phyloP scores from a whole-genome alignment of 495 filamentous ascomycete species.

The Viridothelium virens region DNA sequence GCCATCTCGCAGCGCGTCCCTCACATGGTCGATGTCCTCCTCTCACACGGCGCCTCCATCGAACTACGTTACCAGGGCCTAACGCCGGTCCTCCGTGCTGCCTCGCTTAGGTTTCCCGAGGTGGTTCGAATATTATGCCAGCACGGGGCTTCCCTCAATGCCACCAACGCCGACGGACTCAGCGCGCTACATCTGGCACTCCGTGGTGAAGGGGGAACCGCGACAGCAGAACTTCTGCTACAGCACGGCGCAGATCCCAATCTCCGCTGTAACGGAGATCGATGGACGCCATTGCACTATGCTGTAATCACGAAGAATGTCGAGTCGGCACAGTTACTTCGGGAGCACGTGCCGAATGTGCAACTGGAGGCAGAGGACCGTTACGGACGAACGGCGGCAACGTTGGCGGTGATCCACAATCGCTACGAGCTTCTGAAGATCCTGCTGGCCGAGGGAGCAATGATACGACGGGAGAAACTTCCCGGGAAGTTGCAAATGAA shows the following conservation, averaged over 20 bases:
- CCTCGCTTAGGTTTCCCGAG: slow-evolving; percentile 14
- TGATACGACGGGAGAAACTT: background rate
- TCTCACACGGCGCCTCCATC: background rate
- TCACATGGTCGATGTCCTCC: background rate
- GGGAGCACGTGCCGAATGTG: slow-evolving; percentile 15
- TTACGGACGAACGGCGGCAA: slow-evolving; percentile 18
- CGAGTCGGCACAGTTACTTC: slow-evolving; percentile 13
- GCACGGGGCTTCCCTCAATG: slow-evolving; percentile 15
- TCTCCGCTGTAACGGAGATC: slow-evolving; percentile 13
- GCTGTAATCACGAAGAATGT: slow-evolving; percentile 12
- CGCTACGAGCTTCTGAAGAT: slow-evolving; percentile 18
- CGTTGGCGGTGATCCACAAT: slow-evolving; percentile 22
- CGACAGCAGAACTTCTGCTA: slow-evolving; percentile 19
- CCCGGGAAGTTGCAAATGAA: background rate
- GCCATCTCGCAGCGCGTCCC: background rate
- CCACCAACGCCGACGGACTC: slow-evolving; percentile 21
- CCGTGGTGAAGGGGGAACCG: slow-evolving; percentile 18
- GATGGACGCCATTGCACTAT: slow-evolving; percentile 21
- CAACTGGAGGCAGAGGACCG: slow-evolving; percentile 3
- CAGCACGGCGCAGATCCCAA: slow-evolving; percentile 17
- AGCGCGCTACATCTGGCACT: slow-evolving; percentile 25
- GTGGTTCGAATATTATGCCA: slow-evolving; percentile 13
- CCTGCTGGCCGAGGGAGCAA: slow-evolving; percentile 14
- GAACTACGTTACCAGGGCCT: slow-evolving; percentile 15
- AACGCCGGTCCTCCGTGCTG: slow-evolving; percentile 22